Evolutionary conservation across 2,329 filamentous ascomycete genomes (phyloP).

Genomic region (Penicillium sp.): DNA sequence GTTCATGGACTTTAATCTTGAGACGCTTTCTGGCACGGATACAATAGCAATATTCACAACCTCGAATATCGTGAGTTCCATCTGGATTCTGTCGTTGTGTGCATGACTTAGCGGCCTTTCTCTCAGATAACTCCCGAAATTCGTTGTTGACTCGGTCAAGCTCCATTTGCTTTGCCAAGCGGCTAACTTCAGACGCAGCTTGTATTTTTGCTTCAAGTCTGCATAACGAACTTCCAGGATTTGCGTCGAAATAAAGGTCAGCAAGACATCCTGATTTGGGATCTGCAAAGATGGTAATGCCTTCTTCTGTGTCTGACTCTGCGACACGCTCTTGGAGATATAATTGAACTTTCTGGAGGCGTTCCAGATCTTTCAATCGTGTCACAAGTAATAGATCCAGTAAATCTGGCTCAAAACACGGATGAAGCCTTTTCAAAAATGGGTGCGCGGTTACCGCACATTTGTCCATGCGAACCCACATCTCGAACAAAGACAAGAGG

Average conservation of each 20-base stretch:
- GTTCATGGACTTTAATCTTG: slow-evolving; percentile 47
- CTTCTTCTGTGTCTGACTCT: slow-evolving; percentile 15
- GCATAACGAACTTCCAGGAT: background rate
- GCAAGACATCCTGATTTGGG: slow-evolving; percentile 44
- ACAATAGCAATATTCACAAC: slow-evolving; percentile 46
- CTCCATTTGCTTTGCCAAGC: background rate
- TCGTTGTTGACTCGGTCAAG: background rate
- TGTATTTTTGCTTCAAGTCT: background rate
- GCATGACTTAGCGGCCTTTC: background rate
- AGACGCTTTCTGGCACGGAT: slow-evolving; percentile 34
- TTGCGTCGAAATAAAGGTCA: slow-evolving; percentile 41
- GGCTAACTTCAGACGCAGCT: background rate
- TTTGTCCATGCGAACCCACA: slow-evolving; percentile 57
- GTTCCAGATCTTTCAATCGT: slow-evolving; percentile 44
- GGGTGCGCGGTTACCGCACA: slow-evolving; percentile 40
- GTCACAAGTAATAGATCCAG: slow-evolving; percentile 56
- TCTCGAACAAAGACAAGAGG: slow-evolving; percentile 52
- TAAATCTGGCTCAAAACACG: slow-evolving; percentile 47
- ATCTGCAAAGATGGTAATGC: slow-evolving; percentile 47
- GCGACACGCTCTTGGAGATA: slow-evolving; percentile 44
- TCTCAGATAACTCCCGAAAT: background rate
- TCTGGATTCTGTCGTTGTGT: slow-evolving; percentile 8
- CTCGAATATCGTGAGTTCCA: slow-evolving; percentile 26
- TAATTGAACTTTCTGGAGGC: slow-evolving; percentile 47
- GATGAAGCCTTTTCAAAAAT: slow-evolving; percentile 50